Conservation (phyloP, 2,329 filamentous ascomycete genomes). For the Tolypocladium tropicale region DNA sequence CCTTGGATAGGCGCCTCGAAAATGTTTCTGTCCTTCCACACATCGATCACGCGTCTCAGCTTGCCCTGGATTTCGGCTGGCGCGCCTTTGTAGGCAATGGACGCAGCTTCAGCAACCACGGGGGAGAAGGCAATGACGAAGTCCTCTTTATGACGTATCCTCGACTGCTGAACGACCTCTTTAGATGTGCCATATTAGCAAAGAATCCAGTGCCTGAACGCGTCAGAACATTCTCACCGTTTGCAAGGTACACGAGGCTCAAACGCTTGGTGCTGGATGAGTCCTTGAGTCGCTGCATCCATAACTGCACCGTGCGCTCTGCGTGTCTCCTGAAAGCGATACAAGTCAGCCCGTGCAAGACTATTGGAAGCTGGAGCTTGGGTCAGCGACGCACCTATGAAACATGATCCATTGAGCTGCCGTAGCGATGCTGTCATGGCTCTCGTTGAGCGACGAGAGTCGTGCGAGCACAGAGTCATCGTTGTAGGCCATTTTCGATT, state of each 20-base stretch:
- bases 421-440: constrained; percentile 91
- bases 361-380: neutral
- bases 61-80: constrained; percentile 80
- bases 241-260: constrained; percentile 88
- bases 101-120: constrained; percentile 81
- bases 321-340: constrained; percentile 63
- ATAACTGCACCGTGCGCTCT: constrained; percentile 81
- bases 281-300: constrained; percentile 83
- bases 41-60: constrained; percentile 79
- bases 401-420: constrained; percentile 99
- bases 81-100: constrained; percentile 83
- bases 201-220: neutral
- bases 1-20: constrained; percentile 75
- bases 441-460: constrained; percentile 90
- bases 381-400: constrained; percentile 56
- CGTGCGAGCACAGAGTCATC: constrained; percentile 94
- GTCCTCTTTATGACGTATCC: constrained; percentile 83
- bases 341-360: neutral
- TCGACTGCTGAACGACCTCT: constrained; percentile 96
- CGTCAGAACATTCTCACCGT: constrained; percentile 48
- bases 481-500: constrained; percentile 69
- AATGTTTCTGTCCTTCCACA: constrained; percentile 80
- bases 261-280: constrained; percentile 76
- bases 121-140: constrained; percentile 89
- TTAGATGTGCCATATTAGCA: constrained; percentile 6